Base-by-base conservation (phyloP, 805 yeast genomes). In the Cyberlindnera xylosilytica region DNA sequence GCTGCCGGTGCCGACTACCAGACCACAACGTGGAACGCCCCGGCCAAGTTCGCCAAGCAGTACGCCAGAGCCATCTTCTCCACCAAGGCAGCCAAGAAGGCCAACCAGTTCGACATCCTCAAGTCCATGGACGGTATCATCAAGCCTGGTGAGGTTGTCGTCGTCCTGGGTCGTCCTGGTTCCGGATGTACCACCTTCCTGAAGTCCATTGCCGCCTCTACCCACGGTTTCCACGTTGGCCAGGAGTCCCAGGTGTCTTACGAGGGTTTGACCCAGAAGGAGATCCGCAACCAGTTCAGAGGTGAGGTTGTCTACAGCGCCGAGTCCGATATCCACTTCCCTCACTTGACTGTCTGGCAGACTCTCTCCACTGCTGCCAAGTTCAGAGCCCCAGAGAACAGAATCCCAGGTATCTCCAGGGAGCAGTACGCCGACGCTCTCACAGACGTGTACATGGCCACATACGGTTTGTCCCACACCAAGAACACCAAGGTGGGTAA, bases 161-260 rank as follows among this genome's bases (percentile, higher is more conserved):
- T 83, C 41, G 90, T 84, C 10, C 66, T 84, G 35, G 91, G 93
- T 44, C 74, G 90, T 62, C 91, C 91, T 1, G 91, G 91, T 53
- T 72, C 84, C 28, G 87, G 87, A 33, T 80, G 87, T 53, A 67
- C 85, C 6, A 79, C 86, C 4, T 64, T 79, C 39, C 65, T 80
- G 52, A 79, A 79, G 54, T 66, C 82, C 4, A 61, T 81, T 36
- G 70, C 82, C 32, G 65, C 76, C 24, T 70, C 72, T 36, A 78
- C 83, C 2, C 72, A 76, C 52, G 85, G 83, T 32, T 79, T 74
- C 60, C 60, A 70, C 33, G 54, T 78, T 31, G 74, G 68, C 38
- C 52, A 62, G 17, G 71, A 68, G 22, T 62, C 79, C 4, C 51
- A 54, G n/a, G 63, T 80, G 39, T 66, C 76, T 10, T 78, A 73